Percentiles rank a stretch among this genome's conserved stretches.
Evolutionary conservation across 2,329 filamentous ascomycete species (phyloP).

Genomic region (Colletotrichum chlorophyti): DNA sequence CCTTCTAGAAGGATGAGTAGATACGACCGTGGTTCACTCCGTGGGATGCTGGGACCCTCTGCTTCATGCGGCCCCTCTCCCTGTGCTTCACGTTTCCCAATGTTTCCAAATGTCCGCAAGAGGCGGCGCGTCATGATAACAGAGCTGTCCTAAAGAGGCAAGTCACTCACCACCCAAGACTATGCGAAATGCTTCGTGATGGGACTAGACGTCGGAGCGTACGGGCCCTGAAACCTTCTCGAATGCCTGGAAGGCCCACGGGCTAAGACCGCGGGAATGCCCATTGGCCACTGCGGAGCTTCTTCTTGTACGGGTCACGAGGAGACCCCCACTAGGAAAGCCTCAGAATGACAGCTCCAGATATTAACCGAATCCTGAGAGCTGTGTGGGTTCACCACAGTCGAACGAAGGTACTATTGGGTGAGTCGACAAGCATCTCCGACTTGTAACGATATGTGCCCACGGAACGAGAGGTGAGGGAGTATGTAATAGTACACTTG

Average conservation of each 20-base stretch:
- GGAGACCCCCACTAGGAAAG: slow-evolving; percentile 14
- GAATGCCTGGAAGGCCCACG: slow-evolving; percentile 26
- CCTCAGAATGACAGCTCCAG: slow-evolving; percentile 22
- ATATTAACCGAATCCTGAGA: slow-evolving; percentile 13
- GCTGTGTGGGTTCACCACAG: slow-evolving; percentile 5
- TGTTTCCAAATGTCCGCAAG: slow-evolving; percentile 17
- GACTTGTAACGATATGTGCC: slow-evolving; percentile 20
- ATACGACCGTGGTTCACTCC: neutral
- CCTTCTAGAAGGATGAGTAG: slow-evolving; percentile 25
- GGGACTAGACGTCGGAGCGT: slow-evolving; percentile 9
- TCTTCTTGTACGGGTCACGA: neutral
- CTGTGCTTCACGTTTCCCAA: slow-evolving; percentile 21
- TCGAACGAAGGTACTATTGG: neutral
- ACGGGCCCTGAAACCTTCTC: slow-evolving; percentile 31
- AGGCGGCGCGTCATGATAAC: slow-evolving; percentile 24
- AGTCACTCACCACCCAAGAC: slow-evolving; percentile 24
- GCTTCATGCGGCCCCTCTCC: slow-evolving; percentile 12
- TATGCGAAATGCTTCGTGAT: slow-evolving; percentile 22
- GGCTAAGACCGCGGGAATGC: slow-evolving; percentile 26
- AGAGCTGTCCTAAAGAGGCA: slow-evolving; percentile 16
- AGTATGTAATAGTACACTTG: neutral
- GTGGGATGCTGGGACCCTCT: slow-evolving; percentile 3
- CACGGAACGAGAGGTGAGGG: slow-evolving; percentile 5
- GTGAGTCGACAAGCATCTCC: neutral
- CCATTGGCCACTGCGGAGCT: slow-evolving; percentile 21